phyloP scores from a whole-genome alignment of 2,329 filamentous ascomycete genomes.

The Aspergillus niger region DNA sequence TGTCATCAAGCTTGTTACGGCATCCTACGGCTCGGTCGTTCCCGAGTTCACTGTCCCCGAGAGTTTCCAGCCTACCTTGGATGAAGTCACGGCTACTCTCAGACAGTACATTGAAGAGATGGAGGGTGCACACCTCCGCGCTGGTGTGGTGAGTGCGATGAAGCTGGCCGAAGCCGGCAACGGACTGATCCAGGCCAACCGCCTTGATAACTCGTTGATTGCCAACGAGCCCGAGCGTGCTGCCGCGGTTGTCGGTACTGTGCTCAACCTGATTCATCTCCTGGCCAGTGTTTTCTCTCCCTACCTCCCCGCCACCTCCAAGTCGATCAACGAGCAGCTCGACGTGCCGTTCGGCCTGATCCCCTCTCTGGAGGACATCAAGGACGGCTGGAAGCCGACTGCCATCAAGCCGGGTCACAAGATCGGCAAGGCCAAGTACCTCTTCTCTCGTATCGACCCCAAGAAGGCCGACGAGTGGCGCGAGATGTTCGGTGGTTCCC shows the following conservation, averaged over 20 bases:
- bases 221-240: conserved; percentile 61
- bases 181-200: conserved; percentile 60
- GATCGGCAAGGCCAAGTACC: conserved; percentile 75
- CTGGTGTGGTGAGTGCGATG: conserved; percentile 57
- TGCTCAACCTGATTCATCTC: conserved; percentile 80
- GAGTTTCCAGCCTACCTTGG: conserved; percentile 42
- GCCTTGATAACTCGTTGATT: conserved; percentile 63
- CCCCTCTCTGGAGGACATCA: conserved; percentile 52
- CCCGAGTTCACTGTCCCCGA: conserved; percentile 44
- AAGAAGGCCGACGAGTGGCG: conserved; percentile 85
- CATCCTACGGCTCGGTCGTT: conserved; percentile 63
- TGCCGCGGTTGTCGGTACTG: conserved; percentile 70
- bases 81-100: conserved; percentile 55
- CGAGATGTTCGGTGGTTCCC: conserved; percentile 69
- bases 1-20: conserved; percentile 72
- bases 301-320: conserved; percentile 80
- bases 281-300: conserved; percentile 76
- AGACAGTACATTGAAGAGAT: conserved; percentile 60
- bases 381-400: conserved; percentile 63
- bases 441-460: conserved; percentile 81
- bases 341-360: conserved; percentile 62
- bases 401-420: conserved; percentile 71
- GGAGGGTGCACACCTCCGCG: conserved; percentile 62
- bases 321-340: conserved; percentile 76
- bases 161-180: conserved; percentile 62